phyloP scores from a whole-genome alignment of 2,329 filamentous ascomycete species.

The Cryphonectria japonica region DNA sequence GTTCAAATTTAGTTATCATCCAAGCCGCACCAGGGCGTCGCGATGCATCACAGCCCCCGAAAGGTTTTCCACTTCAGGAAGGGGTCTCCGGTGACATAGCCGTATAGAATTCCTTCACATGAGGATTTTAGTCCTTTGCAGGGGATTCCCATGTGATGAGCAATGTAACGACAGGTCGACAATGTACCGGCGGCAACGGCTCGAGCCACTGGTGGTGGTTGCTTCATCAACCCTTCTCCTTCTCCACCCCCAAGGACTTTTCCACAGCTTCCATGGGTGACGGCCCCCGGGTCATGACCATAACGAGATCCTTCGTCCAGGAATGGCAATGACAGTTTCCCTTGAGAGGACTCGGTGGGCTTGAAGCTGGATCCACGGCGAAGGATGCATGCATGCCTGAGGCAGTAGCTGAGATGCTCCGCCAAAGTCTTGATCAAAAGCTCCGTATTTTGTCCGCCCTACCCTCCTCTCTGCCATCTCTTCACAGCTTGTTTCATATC shows the following conservation, averaged over 20 bases:
- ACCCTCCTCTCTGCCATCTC: neutral
- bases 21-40: neutral
- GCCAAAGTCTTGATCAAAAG: neutral
- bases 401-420: neutral
- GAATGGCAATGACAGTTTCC: neutral
- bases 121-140: neutral
- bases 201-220: neutral
- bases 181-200: neutral
- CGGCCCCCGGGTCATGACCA: neutral
- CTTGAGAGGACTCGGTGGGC: neutral
- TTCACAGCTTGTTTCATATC: neutral
- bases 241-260: neutral
- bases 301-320: neutral
- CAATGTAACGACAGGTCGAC: neutral
- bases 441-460: neutral
- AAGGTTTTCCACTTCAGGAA: neutral
- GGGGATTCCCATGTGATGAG: neutral
- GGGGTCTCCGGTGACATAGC: neutral
- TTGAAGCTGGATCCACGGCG: neutral
- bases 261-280: neutral
- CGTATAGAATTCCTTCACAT: neutral
- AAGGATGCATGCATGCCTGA: neutral
- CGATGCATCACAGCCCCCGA: neutral
- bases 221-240: neutral
- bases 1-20: neutral